phyloP scores from a whole-genome alignment of 495 filamentous ascomycete species.

The Penicillium manginii region DNA sequence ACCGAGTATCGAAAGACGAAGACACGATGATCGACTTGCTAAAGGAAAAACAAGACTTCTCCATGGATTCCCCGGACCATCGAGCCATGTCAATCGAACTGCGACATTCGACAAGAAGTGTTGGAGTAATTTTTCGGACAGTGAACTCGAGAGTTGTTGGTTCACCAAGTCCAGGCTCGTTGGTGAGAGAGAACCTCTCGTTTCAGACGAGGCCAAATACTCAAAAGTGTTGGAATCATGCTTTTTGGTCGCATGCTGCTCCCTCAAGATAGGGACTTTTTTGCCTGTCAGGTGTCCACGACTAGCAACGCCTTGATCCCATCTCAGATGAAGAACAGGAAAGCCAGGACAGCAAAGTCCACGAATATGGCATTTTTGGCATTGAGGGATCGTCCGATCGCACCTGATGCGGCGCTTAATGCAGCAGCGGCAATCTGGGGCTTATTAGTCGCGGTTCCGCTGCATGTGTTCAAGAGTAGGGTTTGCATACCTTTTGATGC shows the following conservation, averaged over 20 bases:
- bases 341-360: constrained; percentile 22
- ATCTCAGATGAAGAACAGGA: constrained; percentile 16
- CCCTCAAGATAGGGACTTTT: constrained; percentile 4
- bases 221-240: background rate
- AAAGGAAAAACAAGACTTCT: constrained; percentile 16
- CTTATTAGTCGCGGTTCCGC: background rate
- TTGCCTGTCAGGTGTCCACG: constrained; percentile 13
- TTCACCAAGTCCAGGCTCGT: background rate
- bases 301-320: constrained; percentile 19
- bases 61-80: constrained; percentile 26
- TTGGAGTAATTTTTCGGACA: constrained; percentile 16
- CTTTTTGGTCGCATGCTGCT: background rate
- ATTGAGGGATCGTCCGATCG: constrained; percentile 25
- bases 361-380: constrained; percentile 22
- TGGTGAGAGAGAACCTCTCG: background rate
- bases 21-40: constrained; percentile 10
- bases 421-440: constrained; percentile 19
- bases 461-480: background rate
- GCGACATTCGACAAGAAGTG: constrained; percentile 23
- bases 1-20: constrained; percentile 21
- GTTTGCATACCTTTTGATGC: constrained; percentile 16
- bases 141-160: constrained; percentile 1
- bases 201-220: too few species aligned
- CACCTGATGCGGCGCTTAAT: constrained; percentile 28
- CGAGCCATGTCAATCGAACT: constrained; percentile 24